phyloP scores from a whole-genome alignment of 352 stramenopile genomes.

The Blastocystis sp. region DNA sequence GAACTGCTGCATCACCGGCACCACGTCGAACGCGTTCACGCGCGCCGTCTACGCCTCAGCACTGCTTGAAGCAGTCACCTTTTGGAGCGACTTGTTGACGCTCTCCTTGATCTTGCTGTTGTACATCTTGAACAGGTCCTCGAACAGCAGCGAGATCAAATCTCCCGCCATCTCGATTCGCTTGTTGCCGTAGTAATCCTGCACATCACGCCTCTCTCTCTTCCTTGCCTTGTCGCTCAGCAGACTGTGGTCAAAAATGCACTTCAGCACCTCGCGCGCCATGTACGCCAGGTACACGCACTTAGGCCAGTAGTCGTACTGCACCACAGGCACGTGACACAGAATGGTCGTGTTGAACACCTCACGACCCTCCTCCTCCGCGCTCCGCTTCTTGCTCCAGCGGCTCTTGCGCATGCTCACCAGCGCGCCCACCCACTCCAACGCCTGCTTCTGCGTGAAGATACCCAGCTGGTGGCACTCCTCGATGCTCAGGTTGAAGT shows the following conservation, averaged over 20 bases:
- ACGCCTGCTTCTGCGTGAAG: slow-evolving; percentile 83
- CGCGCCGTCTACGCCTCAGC: slow-evolving; percentile 66
- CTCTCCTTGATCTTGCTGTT: slow-evolving; percentile 96
- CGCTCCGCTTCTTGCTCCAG: slow-evolving; percentile 69
- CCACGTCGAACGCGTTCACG: slow-evolving; percentile 93
- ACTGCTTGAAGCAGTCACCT: not conserved
- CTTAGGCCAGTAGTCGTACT: slow-evolving; percentile 95
- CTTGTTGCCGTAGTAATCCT: slow-evolving; percentile 99
- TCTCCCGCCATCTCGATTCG: slow-evolving; percentile 95
- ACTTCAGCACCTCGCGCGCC: slow-evolving; percentile 83
- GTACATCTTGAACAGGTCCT: slow-evolving; percentile 96
- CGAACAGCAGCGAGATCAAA: slow-evolving; percentile 95
- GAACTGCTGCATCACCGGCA: slow-evolving; percentile 86
- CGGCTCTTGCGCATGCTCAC: slow-evolving; percentile 67
- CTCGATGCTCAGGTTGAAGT: slow-evolving; percentile 89
- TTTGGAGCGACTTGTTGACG: slow-evolving; percentile 84
- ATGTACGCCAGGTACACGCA: slow-evolving; percentile 96
- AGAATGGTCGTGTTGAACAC: slow-evolving; percentile 94
- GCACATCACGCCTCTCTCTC: not conserved
- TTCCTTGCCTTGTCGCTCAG: slow-evolving; percentile 86
- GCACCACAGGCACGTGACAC: slow-evolving; percentile 94
- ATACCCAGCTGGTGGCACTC: slow-evolving; percentile 89
- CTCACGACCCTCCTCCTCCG: slow-evolving; percentile 87
- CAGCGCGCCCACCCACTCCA: slow-evolving; percentile 61
- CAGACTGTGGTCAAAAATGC: slow-evolving; percentile 75